Evolutionary conservation across 805 yeast genomes (phyloP).

Genomic region (Metschnikowia cubensis): DNA sequence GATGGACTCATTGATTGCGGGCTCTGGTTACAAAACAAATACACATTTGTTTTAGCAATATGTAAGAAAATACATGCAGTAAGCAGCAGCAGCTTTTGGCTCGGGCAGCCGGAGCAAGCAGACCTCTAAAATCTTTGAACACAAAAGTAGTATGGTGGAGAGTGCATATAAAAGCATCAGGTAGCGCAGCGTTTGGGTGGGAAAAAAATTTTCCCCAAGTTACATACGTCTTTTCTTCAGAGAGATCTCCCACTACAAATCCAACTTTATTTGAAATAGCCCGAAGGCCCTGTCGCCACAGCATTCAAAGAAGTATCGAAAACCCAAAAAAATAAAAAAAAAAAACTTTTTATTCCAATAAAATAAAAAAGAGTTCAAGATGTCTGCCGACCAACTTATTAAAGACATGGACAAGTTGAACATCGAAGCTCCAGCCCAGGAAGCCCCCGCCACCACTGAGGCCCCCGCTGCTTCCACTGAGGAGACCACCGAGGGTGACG

Average conservation of each 20-base stretch:
- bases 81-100: background rate
- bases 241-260: constrained; percentile 17
- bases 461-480: constrained; percentile 29
- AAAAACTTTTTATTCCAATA: constrained; percentile 9
- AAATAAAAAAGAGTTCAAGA: constrained; percentile 17
- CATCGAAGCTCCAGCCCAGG: constrained; percentile 35
- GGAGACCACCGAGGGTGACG: constrained; percentile 29
- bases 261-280: constrained; percentile 3
- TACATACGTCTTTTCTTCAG: constrained; percentile 11
- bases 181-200: constrained; percentile 11
- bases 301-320: constrained; percentile 7
- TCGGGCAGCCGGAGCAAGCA: background rate
- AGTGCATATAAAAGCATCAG: constrained; percentile 6
- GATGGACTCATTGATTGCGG: background rate
- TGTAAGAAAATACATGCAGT: background rate
- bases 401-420: constrained; percentile 47
- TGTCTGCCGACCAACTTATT: constrained; percentile 42
- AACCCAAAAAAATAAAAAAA: constrained; percentile 12
- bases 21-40: background rate
- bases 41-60: background rate
- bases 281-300: constrained; percentile 2
- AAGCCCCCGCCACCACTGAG: constrained; percentile 24
- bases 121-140: background rate
- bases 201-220: constrained; percentile 15
- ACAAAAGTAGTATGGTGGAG: background rate